Evolutionary conservation across 2,329 filamentous ascomycete genomes (phyloP).

Genomic region (Diplodia corticola): DNA sequence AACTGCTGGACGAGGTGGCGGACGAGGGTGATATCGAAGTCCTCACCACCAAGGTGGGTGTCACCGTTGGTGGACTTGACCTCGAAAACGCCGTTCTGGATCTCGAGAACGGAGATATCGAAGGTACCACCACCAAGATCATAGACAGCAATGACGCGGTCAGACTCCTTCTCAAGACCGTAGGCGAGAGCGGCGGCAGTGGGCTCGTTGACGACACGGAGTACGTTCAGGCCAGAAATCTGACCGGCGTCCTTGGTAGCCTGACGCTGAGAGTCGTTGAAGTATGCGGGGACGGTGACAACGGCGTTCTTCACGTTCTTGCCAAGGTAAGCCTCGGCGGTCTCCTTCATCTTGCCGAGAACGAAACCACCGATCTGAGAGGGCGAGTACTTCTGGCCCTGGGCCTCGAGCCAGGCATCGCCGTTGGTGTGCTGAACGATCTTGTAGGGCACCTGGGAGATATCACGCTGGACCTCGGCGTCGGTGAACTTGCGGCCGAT

Average conservation of each 20-base stretch:
- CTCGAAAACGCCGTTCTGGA: constrained; percentile 97
- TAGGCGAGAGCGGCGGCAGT: constrained; percentile 95
- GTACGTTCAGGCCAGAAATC: constrained; percentile 92
- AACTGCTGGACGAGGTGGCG: constrained; percentile 92
- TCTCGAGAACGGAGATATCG: constrained; percentile 97
- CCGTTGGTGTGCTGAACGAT: constrained; percentile 96
- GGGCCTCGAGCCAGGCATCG: constrained; percentile 92
- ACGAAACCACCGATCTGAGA: constrained; percentile 98
- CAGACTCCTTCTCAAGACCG: constrained; percentile 90
- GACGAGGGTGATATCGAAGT: constrained; percentile 94
- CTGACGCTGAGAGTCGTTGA: constrained; percentile 98
- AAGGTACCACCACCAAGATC: constrained; percentile 98
- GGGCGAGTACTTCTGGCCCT: constrained; percentile 92
- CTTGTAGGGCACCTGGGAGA: constrained; percentile 98
- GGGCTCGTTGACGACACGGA: constrained; percentile 97
- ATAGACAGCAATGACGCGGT: constrained; percentile 90
- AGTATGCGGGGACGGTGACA: constrained; percentile 95
- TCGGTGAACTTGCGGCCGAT: constrained; percentile 98
- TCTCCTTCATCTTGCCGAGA: constrained; percentile 99
- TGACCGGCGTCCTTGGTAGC: constrained; percentile 97
- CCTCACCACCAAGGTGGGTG: constrained; percentile 96
- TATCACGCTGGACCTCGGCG: constrained; percentile 88
- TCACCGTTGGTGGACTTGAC: constrained; percentile 99
- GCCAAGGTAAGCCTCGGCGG: constrained; percentile 87
- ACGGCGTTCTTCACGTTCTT: constrained; percentile 94